Evolutionary conservation across 495 filamentous ascomycete species (phyloP), one percentile per base, ranked within the genome.

Genomic region (Neurospora tetrasperma): DNA sequence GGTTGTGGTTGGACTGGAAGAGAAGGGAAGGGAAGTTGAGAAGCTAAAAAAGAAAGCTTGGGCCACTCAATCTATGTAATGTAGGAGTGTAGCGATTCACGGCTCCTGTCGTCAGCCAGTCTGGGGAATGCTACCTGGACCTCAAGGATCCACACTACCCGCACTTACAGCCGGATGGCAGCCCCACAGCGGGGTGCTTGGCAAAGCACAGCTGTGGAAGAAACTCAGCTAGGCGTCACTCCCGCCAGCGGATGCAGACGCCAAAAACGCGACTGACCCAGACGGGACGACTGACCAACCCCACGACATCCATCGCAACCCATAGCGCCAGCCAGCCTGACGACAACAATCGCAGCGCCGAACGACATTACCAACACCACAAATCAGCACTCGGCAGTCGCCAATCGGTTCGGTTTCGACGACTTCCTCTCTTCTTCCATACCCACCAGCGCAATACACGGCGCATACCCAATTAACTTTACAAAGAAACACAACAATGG

Each of bases 401-500:
- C 20, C 23, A 42, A 40, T 5, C 6, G 18, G 3, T 41, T 31
- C 69, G n/a, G 40, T 16, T 31, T 35, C 31, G 11, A 73, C 44
- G 27, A 62, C 39, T 38, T 35, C 42, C 6, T 35, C 20, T 70
- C 20, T 54, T 40, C 8, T 42, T 20, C 42, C 42, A n/a, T 20
- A 44, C 27, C 14, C 35, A 40, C 42, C 31, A 20, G 38, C 62
- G 18, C 31, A n/a, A 18, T 2, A 14, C 71, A 16, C 10, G 16
- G 31, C n/a, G 38, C 46, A 40, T 38, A 40, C 69, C 23, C 69
- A 70, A 40, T 2, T 35, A 43, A 20, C 46, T 42, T 41, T 5
- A 16, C 35, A 20, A 69, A 39, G 12, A 44, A 73, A 35, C 43
- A 20, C 40, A 42, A 48, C 38, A 31, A 91, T 93, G 90, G 89